Conservation (phyloP, 2,329 filamentous ascomycete genomes). For the Diaporthe citri region DNA sequence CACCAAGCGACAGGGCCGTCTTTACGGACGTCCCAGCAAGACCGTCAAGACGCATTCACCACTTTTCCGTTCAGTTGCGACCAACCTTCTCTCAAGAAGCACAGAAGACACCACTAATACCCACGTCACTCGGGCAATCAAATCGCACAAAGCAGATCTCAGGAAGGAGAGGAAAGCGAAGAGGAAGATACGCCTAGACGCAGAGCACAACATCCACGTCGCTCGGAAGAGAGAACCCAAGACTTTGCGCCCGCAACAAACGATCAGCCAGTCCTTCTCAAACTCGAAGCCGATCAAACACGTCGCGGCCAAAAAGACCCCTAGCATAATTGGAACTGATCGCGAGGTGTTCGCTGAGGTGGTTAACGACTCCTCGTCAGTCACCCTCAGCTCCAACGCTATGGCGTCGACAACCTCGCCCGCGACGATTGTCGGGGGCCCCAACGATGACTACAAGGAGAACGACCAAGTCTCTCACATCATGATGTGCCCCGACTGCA, state of each 20-base stretch:
- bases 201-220: conserved; percentile 35
- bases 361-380: conserved; percentile 39
- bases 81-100: conserved; percentile 55
- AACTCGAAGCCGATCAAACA: conserved; percentile 24
- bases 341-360: conserved; percentile 42
- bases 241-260: conserved; percentile 42
- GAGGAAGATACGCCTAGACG: conserved; percentile 37
- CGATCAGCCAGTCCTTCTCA: conserved; percentile 30
- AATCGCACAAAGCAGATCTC: conserved; percentile 42
- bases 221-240: conserved; percentile 35
- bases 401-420: conserved; percentile 59
- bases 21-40: conserved; percentile 44
- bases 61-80: conserved; percentile 72
- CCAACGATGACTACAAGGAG: conserved; percentile 72
- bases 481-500: conserved; percentile 91
- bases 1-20: conserved; percentile 19
- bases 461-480: conserved; percentile 81
- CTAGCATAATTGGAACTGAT: conserved; percentile 11
- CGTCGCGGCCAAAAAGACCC: conserved; percentile 12
- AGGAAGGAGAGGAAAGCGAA: conserved; percentile 46
- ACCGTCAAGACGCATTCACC: conserved; percentile 79
- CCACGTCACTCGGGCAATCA: conserved; percentile 34
- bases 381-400: conserved; percentile 23
- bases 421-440: conserved; percentile 47
- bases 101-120: conserved; percentile 39